phyloP scores from a whole-genome alignment of 1,284 basidiomycete species.

The Heimioporus retisporus region DNA sequence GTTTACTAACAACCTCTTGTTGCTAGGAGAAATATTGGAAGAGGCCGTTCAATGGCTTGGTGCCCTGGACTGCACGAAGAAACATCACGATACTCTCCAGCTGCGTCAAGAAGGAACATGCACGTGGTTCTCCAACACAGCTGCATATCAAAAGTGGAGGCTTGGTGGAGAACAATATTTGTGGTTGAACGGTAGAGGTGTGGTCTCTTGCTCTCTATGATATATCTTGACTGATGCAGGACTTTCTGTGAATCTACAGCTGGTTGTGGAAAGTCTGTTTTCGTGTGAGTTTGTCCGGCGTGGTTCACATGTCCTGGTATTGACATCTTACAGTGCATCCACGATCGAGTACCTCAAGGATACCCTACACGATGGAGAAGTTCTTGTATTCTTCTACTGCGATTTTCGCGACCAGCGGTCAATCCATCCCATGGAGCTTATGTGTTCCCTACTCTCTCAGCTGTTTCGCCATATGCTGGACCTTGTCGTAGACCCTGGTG shows the following conservation, averaged over 20 bases:
- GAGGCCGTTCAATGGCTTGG: no score
- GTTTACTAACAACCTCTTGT: no score
- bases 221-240: not conserved
- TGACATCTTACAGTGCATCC: conserved; percentile 9
- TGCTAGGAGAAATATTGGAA: no score
- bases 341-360: conserved; percentile 6
- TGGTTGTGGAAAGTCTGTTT: conserved; percentile 17
- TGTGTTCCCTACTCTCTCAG: conserved; percentile 11
- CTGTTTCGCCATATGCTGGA: conserved; percentile 1
- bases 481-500: not conserved
- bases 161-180: no score
- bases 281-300: not conserved
- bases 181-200: conserved; percentile 3
- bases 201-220: not conserved
- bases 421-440: not conserved
- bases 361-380: conserved; percentile 2
- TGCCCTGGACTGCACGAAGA: no score
- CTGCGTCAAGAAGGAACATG: no score
- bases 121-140: no score
- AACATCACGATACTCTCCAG: no score
- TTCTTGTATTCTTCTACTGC: conserved; percentile 13
- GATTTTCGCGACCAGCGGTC: conserved; percentile 12
- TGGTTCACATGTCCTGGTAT: not conserved
- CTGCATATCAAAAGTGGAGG: no score
- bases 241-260: not conserved